Base-by-base conservation (phyloP, 1,139 yeast genomes). In the Meyerozyma smithsonii region DNA sequence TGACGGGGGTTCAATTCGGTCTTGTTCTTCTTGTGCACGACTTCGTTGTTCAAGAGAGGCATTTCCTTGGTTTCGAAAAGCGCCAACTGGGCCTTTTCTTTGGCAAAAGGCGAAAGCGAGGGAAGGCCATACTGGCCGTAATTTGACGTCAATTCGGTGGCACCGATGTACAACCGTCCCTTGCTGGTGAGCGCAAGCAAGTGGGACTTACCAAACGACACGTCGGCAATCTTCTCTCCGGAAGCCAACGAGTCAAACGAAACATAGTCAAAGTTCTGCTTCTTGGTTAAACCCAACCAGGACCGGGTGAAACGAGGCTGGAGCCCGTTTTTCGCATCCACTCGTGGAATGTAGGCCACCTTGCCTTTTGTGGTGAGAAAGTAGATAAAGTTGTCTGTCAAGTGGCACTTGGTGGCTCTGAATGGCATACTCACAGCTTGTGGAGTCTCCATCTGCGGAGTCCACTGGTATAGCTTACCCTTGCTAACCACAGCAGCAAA, bases 91-190 rank as follows among this genome's bases (percentile, higher is more conserved):
- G 47, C 17, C 68, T 58, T 30, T 20, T 30, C 21, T 17, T 30
- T 16, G 21, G 58, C 79, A 50, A 78, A 80, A 42, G 87, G 90
- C 0, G 95, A 80, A 49, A 69, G 75, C 11, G 66, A 60, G 0
- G 95, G 94, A 16, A 86, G 59, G 11, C 97, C 97, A 59, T 74
- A 86, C 61, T 90, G 97, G 5, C 97, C 97, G 48, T 32, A 83
- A 72, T 61, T 75, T 45, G 41, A 52, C 5, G 36, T 45, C 17
- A 56, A 47, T 0, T 81, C 80, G 0, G 94, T 76, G 11, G 85
- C 73, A 7, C 81, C 71, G 1, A 86, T 69, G 49, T 73, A 84
- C 0, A 86, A 79, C 32, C 79, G 69, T 0, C 94, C 92, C n/a
- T 68, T 56, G 35, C 72, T 64, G 0, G 85, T 72, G 36, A 87